Conservation (phyloP, 2,329 filamentous ascomycete genomes). For the Catunica adiposa region DNA sequence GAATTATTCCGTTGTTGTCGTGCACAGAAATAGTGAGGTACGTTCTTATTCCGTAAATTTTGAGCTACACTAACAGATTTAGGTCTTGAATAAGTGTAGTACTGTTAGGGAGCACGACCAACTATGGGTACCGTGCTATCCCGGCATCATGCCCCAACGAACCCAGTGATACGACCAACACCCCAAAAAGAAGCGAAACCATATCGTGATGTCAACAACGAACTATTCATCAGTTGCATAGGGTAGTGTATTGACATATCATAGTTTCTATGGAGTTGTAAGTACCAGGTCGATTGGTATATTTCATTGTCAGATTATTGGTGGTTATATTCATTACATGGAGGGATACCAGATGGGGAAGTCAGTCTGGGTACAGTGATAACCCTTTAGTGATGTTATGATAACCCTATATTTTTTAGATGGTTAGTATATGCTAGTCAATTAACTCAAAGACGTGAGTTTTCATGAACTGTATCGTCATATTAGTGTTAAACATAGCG, state of each 20-base stretch:
- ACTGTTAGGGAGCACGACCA: background rate
- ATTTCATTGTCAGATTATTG: background rate
- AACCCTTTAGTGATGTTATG: too few species aligned
- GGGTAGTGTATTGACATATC: too few species aligned
- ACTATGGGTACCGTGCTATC: background rate
- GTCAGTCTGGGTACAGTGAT: too few species aligned
- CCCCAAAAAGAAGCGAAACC: background rate
- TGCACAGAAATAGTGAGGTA: background rate
- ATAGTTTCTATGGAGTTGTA: too few species aligned
- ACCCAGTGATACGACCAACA: background rate
- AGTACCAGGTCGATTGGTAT: too few species aligned
- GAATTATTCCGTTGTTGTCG: conserved; percentile 2
- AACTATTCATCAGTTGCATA: background rate
- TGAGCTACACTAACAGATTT: background rate
- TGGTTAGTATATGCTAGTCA: too few species aligned
- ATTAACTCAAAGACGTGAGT: too few species aligned
- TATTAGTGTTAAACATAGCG: too few species aligned
- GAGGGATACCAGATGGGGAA: too few species aligned
- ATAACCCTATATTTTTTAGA: too few species aligned
- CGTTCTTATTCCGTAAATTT: background rate
- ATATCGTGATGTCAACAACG: background rate
- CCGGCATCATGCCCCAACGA: background rate
- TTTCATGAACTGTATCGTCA: too few species aligned
- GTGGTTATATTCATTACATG: background rate
- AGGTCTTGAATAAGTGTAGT: too few species aligned